Evolutionary conservation across 2,329 filamentous ascomycete species (phyloP).

Genomic region (Fusarium irregulare): DNA sequence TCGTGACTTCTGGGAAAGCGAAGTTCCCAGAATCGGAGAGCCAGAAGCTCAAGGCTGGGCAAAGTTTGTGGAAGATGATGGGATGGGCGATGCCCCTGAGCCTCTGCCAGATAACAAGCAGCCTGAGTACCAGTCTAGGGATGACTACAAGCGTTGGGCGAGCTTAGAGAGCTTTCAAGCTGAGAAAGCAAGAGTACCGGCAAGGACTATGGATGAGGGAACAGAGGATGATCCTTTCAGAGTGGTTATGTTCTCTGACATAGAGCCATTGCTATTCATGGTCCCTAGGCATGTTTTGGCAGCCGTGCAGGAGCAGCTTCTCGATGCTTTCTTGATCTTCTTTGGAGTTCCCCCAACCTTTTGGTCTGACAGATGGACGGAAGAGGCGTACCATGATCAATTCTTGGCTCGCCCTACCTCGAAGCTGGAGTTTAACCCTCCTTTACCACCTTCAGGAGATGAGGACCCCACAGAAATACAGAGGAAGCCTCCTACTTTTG

Average conservation of each 20-base stretch:
- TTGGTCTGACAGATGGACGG: slow-evolving; percentile 45
- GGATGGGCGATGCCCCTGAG: slow-evolving; percentile 56
- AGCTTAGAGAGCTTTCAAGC: slow-evolving; percentile 64
- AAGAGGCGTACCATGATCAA: slow-evolving; percentile 48
- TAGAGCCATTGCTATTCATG: slow-evolving; percentile 70
- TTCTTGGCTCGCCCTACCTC: slow-evolving; percentile 37
- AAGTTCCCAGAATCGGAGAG: slow-evolving; percentile 83
- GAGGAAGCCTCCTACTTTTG: slow-evolving; percentile 47
- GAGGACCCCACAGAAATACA: slow-evolving; percentile 40
- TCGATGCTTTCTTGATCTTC: slow-evolving; percentile 79
- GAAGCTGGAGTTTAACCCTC: slow-evolving; percentile 2
- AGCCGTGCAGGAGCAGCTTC: slow-evolving; percentile 58
- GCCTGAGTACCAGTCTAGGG: slow-evolving; percentile 48
- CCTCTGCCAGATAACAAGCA: slow-evolving; percentile 29
- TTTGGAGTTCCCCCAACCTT: slow-evolving; percentile 69
- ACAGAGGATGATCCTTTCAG: slow-evolving; percentile 85
- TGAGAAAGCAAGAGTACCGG: slow-evolving; percentile 68
- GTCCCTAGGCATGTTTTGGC: slow-evolving; percentile 56
- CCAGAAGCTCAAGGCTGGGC: slow-evolving; percentile 76
- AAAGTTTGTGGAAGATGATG: slow-evolving; percentile 56
- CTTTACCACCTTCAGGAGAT: neutral
- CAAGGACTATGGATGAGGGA: slow-evolving; percentile 78
- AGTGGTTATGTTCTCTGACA: slow-evolving; percentile 82
- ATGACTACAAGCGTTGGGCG: slow-evolving; percentile 65
- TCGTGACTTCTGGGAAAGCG: slow-evolving; percentile 87